Conservation (phyloP, 2,329 filamentous ascomycete species). For the Clonostachys chloroleuca region DNA sequence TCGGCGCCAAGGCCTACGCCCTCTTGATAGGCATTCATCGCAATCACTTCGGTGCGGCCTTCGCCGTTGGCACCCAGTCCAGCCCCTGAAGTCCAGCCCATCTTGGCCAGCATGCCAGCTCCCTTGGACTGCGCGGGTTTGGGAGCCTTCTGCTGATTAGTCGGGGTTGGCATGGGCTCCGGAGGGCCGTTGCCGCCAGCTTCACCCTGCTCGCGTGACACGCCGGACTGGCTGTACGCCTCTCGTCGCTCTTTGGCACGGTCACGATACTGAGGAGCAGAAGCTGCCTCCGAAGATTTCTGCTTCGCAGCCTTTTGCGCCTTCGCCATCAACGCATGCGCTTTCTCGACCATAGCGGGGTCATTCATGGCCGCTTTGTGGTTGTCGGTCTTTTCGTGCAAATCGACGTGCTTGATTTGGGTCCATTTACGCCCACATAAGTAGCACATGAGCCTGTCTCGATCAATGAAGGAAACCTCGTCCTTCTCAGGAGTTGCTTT, state of each 20-base stretch:
- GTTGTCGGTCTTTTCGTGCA: slow-evolving; percentile 35
- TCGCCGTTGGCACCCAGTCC: slow-evolving; percentile 60
- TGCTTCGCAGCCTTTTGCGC: neutral
- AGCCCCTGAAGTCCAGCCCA: slow-evolving; percentile 64
- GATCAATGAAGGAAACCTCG: slow-evolving; percentile 52
- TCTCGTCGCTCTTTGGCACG: slow-evolving; percentile 63
- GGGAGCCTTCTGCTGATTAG: slow-evolving; percentile 9
- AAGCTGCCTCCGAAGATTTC: neutral
- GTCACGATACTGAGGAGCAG: slow-evolving; percentile 51
- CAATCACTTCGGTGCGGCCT: slow-evolving; percentile 60
- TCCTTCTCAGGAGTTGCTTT: slow-evolving; percentile 1
- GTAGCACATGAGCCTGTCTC: slow-evolving; percentile 38
- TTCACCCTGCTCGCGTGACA: neutral
- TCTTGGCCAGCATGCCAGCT: slow-evolving; percentile 64
- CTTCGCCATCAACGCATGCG: slow-evolving; percentile 10
- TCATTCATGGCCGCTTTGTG: slow-evolving; percentile 34
- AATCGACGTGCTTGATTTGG: slow-evolving; percentile 32
- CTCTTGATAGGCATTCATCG: slow-evolving; percentile 59
- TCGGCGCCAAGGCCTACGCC: slow-evolving; percentile 68
- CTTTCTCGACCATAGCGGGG: slow-evolving; percentile 42
- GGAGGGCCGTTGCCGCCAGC: slow-evolving; percentile 13
- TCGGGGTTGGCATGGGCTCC: slow-evolving; percentile 14
- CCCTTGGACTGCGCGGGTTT: slow-evolving; percentile 51
- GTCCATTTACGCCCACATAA: slow-evolving; percentile 43
- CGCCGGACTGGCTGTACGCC: slow-evolving; percentile 53